A percentile compares a stretch with the other conserved stretches of the same genome.
Conservation (phyloP, 257 asterid species). For the Euphrasia confusa region DNA sequence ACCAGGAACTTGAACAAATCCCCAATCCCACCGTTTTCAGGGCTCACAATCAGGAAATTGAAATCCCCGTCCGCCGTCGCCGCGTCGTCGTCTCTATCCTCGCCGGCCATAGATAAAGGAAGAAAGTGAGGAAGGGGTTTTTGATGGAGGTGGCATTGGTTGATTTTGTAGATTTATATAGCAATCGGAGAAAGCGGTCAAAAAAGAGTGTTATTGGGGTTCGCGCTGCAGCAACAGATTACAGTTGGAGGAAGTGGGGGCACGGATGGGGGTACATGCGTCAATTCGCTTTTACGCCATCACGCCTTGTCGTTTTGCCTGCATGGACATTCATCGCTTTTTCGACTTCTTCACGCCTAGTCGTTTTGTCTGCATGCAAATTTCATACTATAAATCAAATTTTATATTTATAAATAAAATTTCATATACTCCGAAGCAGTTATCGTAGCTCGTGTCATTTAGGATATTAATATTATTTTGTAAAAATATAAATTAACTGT, state of each 20-base stretch:
- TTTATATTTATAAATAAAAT: too few relatives aligned
- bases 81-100: constrained; percentile 13
- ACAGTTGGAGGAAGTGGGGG: constrained; percentile 23
- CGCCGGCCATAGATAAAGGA: constrained; percentile 24
- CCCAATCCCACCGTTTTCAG: constrained; percentile 53
- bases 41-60: constrained; percentile 56
- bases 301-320: constrained; percentile 5
- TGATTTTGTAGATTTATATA: constrained; percentile 25
- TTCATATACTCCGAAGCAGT: too few relatives aligned
- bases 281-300: constrained; percentile 4
- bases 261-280: constrained; percentile 5
- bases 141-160: not conserved
- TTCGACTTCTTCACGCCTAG: too few relatives aligned
- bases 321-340: constrained; percentile 1
- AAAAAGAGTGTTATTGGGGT: constrained; percentile 8
- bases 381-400: too few relatives aligned
- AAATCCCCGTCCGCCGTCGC: constrained; percentile 17
- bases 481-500: too few relatives aligned
- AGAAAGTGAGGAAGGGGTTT: not conserved
- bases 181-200: constrained; percentile 10
- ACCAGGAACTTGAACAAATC: constrained; percentile 58
- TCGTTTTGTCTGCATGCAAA: too few relatives aligned
- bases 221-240: constrained; percentile 21
- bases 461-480: too few relatives aligned
- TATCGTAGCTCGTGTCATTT: too few relatives aligned